Conservation (phyloP, 192 early-diverging fungal species). For the Coemansia sp. region DNA sequence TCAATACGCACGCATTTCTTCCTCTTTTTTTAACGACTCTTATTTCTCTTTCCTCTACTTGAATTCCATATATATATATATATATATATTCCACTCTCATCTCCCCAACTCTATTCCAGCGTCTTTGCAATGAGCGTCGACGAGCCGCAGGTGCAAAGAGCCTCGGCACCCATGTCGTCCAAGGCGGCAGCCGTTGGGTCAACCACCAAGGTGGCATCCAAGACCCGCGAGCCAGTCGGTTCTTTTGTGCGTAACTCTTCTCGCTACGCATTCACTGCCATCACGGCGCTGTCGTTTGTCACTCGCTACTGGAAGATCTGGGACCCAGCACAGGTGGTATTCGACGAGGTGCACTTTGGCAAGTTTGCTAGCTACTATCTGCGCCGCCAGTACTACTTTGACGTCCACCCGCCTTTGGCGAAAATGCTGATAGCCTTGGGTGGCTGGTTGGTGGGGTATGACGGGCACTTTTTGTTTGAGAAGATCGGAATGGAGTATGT, state of each 20-base stretch:
- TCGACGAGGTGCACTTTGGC: conserved; percentile 99
- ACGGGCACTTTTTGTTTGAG: conserved; percentile 93
- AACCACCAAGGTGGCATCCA: too few relatives aligned
- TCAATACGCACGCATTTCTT: conserved; percentile 1
- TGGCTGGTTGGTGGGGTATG: conserved; percentile 85
- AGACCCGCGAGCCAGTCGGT: conserved; percentile 1
- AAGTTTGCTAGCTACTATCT: conserved; percentile 97
- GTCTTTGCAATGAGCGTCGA: conserved; percentile 37
- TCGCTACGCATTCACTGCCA: conserved; percentile 27
- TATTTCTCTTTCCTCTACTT: not conserved
- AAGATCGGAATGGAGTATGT: conserved; percentile 92
- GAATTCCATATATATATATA: not conserved
- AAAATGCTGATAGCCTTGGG: conserved; percentile 84
- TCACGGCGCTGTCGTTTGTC: conserved; percentile 52
- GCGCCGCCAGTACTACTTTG: conserved; percentile 86
- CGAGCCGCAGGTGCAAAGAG: conserved; percentile 16
- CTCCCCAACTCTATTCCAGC: too few relatives aligned
- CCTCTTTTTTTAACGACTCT: not conserved
- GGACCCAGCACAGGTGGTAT: conserved; percentile 75
- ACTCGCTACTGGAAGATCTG: conserved; percentile 68
- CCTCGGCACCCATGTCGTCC: not conserved
- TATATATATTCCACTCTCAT: not conserved
- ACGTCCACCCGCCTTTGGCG: conserved; percentile 95
- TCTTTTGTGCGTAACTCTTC: conserved; percentile 31
- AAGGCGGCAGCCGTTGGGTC: not conserved